Evolutionary conservation across 768 basidiomycete species (phyloP), one percentile per base, ranked within the genome.

Genomic region (Tylopilus cervinicoccineus): DNA sequence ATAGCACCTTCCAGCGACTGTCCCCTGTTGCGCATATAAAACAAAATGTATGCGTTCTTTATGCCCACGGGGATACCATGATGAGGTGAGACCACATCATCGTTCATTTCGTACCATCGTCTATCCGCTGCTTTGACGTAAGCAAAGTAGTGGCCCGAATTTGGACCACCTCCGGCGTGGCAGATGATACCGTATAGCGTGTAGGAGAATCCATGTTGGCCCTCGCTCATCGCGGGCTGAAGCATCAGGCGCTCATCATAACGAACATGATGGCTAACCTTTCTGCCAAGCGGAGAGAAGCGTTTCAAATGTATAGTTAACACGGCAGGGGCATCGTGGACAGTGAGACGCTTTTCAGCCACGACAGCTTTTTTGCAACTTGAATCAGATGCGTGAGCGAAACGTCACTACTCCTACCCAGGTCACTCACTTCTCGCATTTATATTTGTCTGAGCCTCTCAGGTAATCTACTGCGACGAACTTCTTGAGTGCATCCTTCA

Each of bases 91-190:
- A 93, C 86, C 38, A 72, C 72, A 24, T 93, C 91, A 63, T 99
- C 96, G 70, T 99, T 95, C 84, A 94, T 94, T 70, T 92, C 84
- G 70, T 78, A 83, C 94, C 94, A 99, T 29, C 70, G 70, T 11
- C 82, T 84, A 28, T 78, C 71, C 29, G 74, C 76, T 33, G 80
- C 76, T 64, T 84, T 89, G 59, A 96, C 82, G 58, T 81, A 84
- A 16, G 94, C 86, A 55, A 82, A 92, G 69, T 99, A 99, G 67
- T 99, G 96, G 5, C 96, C 96, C 2, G 89, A 94, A 61, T 96
- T 90, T 13, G 94, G 92, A 6, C 93, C 93, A 34, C 81, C 76
- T 44, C 96, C 96, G 11, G 88, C 89, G 65, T 99, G 96, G 55
- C 84, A 92, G 46, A 97, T 89, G 51, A 98, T 81, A 26, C 88